Percentiles rank a stretch among this genome's conserved stretches.
phyloP scores from a whole-genome alignment of 2,329 filamentous ascomycete species.

The Verticillium alfalfae region DNA sequence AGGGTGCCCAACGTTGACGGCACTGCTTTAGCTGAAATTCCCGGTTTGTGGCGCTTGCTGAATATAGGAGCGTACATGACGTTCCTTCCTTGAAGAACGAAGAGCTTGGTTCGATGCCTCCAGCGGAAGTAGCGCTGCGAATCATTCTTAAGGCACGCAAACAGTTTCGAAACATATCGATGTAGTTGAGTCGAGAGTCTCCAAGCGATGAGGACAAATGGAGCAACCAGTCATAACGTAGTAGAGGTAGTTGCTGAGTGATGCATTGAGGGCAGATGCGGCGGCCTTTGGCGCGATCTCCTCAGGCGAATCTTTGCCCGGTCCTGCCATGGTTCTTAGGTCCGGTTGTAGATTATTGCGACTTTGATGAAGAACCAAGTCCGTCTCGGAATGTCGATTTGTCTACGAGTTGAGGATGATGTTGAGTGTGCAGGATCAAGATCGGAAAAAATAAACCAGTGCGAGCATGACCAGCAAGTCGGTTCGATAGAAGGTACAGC shows the following conservation, averaged over 20 bases:
- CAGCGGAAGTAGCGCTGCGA: conserved; percentile 72
- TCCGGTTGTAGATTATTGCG: not conserved
- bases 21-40: conserved; percentile 59
- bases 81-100: conserved; percentile 64
- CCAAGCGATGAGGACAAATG: conserved; percentile 58
- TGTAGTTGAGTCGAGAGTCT: conserved; percentile 54
- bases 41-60: conserved; percentile 62
- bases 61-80: conserved; percentile 59
- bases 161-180: conserved; percentile 67
- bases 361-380: not conserved
- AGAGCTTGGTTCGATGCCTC: conserved; percentile 42
- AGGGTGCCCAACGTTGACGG: conserved; percentile 58
- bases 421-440: not conserved
- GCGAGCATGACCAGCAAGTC: conserved; percentile 2
- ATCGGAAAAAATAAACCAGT: not conserved
- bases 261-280: conserved; percentile 38
- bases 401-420: not conserved
- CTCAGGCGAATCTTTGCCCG: conserved; percentile 1
- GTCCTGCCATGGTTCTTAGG: not conserved
- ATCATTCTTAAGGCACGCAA: conserved; percentile 68
- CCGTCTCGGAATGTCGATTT: not conserved
- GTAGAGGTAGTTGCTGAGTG: conserved; percentile 56
- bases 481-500: not conserved
- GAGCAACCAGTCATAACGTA: conserved; percentile 61
- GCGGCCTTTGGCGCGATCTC: not conserved